Conservation (phyloP, 1,284 basidiomycete genomes). For the Anthracocystis setariae region DNA sequence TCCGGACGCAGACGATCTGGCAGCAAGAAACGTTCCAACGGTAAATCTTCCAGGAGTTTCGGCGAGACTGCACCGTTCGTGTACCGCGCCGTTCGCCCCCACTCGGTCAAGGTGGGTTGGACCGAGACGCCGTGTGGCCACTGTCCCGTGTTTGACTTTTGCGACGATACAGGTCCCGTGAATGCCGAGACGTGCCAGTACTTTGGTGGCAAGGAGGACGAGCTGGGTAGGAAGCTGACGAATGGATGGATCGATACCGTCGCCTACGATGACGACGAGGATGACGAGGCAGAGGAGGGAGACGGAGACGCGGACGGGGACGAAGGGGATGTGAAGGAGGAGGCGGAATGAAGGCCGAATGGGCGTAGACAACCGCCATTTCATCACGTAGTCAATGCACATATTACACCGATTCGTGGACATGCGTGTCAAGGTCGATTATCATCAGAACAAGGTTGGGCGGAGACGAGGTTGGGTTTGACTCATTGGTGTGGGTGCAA, state of each 20-base stretch:
- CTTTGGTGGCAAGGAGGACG: slow-evolving; percentile 48
- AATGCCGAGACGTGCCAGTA: slow-evolving; percentile 60
- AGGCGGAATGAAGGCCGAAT: background rate
- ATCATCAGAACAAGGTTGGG: too few relatives aligned
- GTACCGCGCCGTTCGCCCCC: slow-evolving; percentile 53
- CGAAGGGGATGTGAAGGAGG: slow-evolving; percentile 7
- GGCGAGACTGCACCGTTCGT: slow-evolving; percentile 44
- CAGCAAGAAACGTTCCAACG: slow-evolving; percentile 35
- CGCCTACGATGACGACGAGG: slow-evolving; percentile 27
- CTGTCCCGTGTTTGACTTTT: slow-evolving; percentile 64
- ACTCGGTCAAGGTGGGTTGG: slow-evolving; percentile 50
- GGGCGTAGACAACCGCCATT: background rate
- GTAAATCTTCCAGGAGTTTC: slow-evolving; percentile 16
- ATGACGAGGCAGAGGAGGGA: slow-evolving; percentile 14
- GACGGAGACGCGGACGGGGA: slow-evolving; percentile 11
- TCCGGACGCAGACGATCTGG: slow-evolving; percentile 18
- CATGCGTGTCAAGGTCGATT: too few relatives aligned
- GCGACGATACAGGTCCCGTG: slow-evolving; percentile 56
- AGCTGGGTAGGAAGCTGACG: slow-evolving; percentile 36
- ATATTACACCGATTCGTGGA: too few relatives aligned
- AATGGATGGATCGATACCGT: slow-evolving; percentile 48
- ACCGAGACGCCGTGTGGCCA: slow-evolving; percentile 59
- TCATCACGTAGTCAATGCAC: background rate
- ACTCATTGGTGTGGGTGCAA: too few relatives aligned
- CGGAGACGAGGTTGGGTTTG: too few relatives aligned